Evolutionary conservation across 1,139 yeast genomes (phyloP).

Genomic region (Blastobotrys proliferans): DNA sequence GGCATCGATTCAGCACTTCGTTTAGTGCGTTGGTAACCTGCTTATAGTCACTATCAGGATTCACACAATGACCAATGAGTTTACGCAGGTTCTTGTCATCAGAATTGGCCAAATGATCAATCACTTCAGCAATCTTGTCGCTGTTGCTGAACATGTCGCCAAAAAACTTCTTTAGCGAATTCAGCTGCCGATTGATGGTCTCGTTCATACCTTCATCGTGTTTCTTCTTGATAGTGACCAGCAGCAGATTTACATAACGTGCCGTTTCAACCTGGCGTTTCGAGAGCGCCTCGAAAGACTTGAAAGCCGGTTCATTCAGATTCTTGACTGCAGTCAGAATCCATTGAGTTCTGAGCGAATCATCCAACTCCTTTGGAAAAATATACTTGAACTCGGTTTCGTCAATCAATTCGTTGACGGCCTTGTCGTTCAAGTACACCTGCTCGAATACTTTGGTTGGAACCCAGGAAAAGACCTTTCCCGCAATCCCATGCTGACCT

Average conservation of each 20-base stretch:
- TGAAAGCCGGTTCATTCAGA: slow-evolving; percentile 57
- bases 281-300: slow-evolving; percentile 64
- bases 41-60: slow-evolving; percentile 56
- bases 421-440: slow-evolving; percentile 68
- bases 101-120: slow-evolving; percentile 18
- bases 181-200: slow-evolving; percentile 38
- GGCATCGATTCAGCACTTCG: slow-evolving; percentile 50
- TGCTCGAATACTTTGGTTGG: slow-evolving; percentile 67
- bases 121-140: slow-evolving; percentile 18
- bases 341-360: slow-evolving; percentile 49
- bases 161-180: slow-evolving; percentile 63
- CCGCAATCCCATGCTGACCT: slow-evolving; percentile 15
- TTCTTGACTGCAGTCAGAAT: slow-evolving; percentile 46
- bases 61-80: slow-evolving; percentile 30
- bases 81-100: slow-evolving; percentile 19
- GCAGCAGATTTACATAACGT: slow-evolving; percentile 13
- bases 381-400: slow-evolving; percentile 54
- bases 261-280: slow-evolving; percentile 48
- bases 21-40: slow-evolving; percentile 57
- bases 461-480: slow-evolving; percentile 42
- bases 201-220: slow-evolving; percentile 31
- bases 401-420: slow-evolving; percentile 69
- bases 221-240: slow-evolving; percentile 16
- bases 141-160: slow-evolving; percentile 41
- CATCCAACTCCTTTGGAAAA: slow-evolving; percentile 51